Conservation (phyloP, 2,329 filamentous ascomycete genomes). For the Colletotrichum sp. region DNA sequence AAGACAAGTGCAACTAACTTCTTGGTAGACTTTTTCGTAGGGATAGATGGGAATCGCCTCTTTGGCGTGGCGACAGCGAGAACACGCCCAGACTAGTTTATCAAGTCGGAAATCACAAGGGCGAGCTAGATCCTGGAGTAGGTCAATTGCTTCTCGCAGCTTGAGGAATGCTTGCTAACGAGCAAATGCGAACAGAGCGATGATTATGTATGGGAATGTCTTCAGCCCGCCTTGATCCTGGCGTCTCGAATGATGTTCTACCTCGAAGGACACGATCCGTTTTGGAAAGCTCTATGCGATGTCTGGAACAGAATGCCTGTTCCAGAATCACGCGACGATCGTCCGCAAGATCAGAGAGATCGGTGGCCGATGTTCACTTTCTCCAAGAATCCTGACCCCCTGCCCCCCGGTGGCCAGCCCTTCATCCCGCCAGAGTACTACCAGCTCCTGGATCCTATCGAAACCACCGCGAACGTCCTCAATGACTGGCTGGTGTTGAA, state of each 20-base stretch:
- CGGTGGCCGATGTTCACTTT: not conserved
- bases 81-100: slow-evolving; percentile 21
- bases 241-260: slow-evolving; percentile 26
- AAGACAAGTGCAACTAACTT: not conserved
- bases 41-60: not conserved
- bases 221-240: slow-evolving; percentile 32
- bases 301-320: slow-evolving; percentile 28
- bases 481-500: not conserved
- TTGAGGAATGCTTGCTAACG: not conserved
- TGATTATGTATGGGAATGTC: slow-evolving; percentile 28
- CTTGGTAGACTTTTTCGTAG: slow-evolving; percentile 4
- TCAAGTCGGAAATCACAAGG: slow-evolving; percentile 23
- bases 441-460: not conserved
- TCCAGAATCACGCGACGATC: slow-evolving; percentile 6
- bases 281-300: slow-evolving; percentile 24
- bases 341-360: not conserved
- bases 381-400: not conserved
- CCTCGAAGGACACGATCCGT: slow-evolving; percentile 21
- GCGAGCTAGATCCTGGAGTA: slow-evolving; percentile 29
- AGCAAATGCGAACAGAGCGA: slow-evolving; percentile 23
- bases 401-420: not conserved
- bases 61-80: not conserved
- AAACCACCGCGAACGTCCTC: not conserved
- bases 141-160: not conserved
- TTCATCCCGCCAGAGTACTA: not conserved